Evolutionary conservation across 2,329 filamentous ascomycete genomes (phyloP).

Genomic region (Beauveria varroae): DNA sequence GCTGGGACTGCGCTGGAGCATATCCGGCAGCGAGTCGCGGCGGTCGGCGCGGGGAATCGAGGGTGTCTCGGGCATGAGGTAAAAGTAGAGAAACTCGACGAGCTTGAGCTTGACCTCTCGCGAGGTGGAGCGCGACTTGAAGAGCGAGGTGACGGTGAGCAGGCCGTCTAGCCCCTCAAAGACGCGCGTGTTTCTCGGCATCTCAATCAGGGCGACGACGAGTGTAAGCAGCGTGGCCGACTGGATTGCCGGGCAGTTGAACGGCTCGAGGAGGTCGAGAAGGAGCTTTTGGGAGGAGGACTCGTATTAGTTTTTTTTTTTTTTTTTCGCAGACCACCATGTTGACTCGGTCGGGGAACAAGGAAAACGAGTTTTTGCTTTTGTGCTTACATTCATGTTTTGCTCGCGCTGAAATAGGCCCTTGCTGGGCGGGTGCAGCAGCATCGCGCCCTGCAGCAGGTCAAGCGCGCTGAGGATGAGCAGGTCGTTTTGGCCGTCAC

Average conservation of each 20-base stretch:
- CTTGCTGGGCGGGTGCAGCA: slow-evolving; percentile 86
- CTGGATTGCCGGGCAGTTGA: slow-evolving; percentile 87
- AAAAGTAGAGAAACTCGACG: slow-evolving; percentile 98
- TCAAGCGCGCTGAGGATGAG: slow-evolving; percentile 84
- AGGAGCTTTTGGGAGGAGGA: slow-evolving; percentile 55
- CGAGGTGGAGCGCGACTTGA: slow-evolving; percentile 79
- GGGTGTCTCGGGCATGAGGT: slow-evolving; percentile 86
- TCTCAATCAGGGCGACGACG: slow-evolving; percentile 79
- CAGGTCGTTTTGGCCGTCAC: slow-evolving; percentile 76
- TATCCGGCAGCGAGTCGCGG: slow-evolving; percentile 38
- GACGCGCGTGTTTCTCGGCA: slow-evolving; percentile 78
- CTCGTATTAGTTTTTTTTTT: background rate
- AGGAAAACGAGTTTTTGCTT: background rate
- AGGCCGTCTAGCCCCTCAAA: slow-evolving; percentile 91
- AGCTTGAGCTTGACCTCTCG: slow-evolving; percentile 90
- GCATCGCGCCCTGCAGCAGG: slow-evolving; percentile 76
- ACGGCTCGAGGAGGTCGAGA: slow-evolving; percentile 86
- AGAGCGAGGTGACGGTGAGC: slow-evolving; percentile 82
- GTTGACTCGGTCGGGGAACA: background rate
- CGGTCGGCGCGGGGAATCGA: slow-evolving; percentile 42
- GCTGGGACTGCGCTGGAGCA: slow-evolving; percentile 60
- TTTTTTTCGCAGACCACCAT: background rate
- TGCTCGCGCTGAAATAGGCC: slow-evolving; percentile 80
- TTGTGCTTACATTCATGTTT: slow-evolving; percentile 73
- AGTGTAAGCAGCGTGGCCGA: slow-evolving; percentile 84